Conservation (phyloP, 1,139 yeast species). For the Kodamaea plutei region DNA sequence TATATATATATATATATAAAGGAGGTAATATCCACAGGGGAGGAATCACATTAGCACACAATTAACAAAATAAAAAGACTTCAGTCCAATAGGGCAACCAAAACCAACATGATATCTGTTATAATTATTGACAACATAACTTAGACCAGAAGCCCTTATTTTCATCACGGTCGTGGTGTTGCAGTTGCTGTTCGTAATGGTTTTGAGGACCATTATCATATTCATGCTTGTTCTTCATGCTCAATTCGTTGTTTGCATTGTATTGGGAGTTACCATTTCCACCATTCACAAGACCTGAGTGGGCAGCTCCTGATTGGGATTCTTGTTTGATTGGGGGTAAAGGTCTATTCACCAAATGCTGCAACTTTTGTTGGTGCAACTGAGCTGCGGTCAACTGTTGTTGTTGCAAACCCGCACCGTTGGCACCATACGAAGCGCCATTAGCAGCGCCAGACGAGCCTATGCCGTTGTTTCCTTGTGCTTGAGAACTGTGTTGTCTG, state of each 20-base stretch:
- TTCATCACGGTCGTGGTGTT: slow-evolving; percentile 33
- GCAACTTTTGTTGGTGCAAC: slow-evolving; percentile 49
- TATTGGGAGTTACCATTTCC: slow-evolving; percentile 10
- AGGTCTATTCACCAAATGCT: slow-evolving; percentile 49
- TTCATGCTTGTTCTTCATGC: slow-evolving; percentile 15
- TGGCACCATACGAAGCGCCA: slow-evolving; percentile 4
- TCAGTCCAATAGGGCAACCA: slow-evolving; percentile 1
- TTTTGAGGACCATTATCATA: slow-evolving; percentile 18
- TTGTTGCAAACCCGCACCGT: slow-evolving; percentile 19
- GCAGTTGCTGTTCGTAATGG: slow-evolving; percentile 37
- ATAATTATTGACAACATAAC: slow-evolving; percentile 44
- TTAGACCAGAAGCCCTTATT: slow-evolving; percentile 44
- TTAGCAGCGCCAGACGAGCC: slow-evolving; percentile 3
- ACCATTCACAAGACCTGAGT: slow-evolving; percentile 9
- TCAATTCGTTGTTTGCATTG: slow-evolving; percentile 11
- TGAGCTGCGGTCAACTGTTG: slow-evolving; percentile 40
- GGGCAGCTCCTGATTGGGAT: slow-evolving; percentile 19
- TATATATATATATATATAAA: too few relatives aligned
- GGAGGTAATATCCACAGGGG: too few relatives aligned
- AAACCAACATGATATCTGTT: too few relatives aligned
- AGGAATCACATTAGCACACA: too few relatives aligned
- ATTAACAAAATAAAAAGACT: slow-evolving; percentile 1
- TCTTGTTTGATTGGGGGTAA: slow-evolving; percentile 50
- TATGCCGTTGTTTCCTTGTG: slow-evolving; percentile 18
- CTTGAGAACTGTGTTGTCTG: slow-evolving; percentile 34